Evolutionary conservation across 2,329 filamentous ascomycete genomes (phyloP).

Genomic region (Botryotinia globosa): DNA sequence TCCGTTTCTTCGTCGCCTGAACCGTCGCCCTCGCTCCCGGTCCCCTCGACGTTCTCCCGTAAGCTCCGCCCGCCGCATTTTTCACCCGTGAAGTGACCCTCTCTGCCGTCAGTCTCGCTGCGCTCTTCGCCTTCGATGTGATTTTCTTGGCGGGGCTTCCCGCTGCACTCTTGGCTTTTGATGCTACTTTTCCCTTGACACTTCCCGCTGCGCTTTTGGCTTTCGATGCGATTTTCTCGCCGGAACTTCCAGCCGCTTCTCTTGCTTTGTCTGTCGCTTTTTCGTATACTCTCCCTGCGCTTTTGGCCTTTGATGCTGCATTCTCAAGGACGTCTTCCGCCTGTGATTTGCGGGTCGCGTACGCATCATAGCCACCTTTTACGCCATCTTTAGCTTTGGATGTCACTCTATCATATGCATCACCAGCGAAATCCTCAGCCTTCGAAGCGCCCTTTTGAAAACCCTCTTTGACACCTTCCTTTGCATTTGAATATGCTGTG

Average conservation of each 20-base stretch:
- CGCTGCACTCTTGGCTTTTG: too few species aligned
- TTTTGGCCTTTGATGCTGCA: not conserved
- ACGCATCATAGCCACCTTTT: not conserved
- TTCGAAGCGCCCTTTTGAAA: not conserved
- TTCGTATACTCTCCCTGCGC: not conserved
- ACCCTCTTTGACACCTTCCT: not conserved
- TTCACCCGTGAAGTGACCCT: not conserved
- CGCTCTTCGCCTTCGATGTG: not conserved
- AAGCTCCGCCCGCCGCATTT: not conserved
- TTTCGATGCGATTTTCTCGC: not conserved
- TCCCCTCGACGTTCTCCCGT: not conserved
- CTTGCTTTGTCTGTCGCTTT: not conserved
- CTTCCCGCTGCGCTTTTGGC: not conserved
- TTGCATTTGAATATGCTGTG: not conserved
- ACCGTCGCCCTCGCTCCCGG: not conserved
- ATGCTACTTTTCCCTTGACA: too few species aligned
- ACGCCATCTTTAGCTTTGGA: not conserved
- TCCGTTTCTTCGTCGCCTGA: not conserved
- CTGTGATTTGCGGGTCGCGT: not conserved
- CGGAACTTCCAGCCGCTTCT: not conserved
- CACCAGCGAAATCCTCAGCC: not conserved
- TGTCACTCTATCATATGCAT: not conserved
- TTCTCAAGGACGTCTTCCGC: not conserved
- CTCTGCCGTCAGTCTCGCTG: not conserved
- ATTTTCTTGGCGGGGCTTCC: too few species aligned